Percentiles rank a stretch among this genome's conserved stretches.
Evolutionary conservation across 2,329 filamentous ascomycete species (phyloP).

Genomic region (Xylaria sp.): DNA sequence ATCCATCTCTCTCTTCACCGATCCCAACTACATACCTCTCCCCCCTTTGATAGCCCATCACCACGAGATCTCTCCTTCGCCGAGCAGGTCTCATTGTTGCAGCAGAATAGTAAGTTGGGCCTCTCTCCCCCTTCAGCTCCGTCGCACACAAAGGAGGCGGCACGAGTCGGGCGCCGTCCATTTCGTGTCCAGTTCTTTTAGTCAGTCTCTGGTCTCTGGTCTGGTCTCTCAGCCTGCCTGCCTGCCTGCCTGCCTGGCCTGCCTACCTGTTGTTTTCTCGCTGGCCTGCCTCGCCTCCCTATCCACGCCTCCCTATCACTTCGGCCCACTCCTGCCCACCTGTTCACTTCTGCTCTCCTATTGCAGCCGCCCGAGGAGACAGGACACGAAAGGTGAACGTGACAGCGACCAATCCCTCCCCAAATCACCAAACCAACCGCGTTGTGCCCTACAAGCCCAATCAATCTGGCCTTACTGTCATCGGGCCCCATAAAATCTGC

Average conservation of each 20-base stretch:
- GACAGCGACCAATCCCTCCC: conserved; percentile 19
- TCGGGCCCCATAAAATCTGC: conserved; percentile 21
- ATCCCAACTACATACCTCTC: conserved; percentile 37
- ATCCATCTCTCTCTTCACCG: conserved; percentile 36
- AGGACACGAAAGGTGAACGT: conserved; percentile 12
- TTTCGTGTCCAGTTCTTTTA: not conserved
- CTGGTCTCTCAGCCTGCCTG: not conserved
- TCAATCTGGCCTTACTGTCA: conserved; percentile 34
- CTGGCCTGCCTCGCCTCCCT: conserved; percentile 16
- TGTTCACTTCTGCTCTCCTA: conserved; percentile 33
- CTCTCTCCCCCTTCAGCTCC: not conserved
- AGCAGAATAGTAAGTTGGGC: conserved; percentile 36
- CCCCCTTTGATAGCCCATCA: conserved; percentile 37
- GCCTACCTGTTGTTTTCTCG: conserved; percentile 6
- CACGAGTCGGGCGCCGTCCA: not conserved
- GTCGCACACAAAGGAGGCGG: not conserved
- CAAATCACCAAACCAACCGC: conserved; percentile 22
- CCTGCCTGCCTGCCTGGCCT: conserved; percentile 1
- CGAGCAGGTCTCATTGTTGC: conserved; percentile 42
- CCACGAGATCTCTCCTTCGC: conserved; percentile 40
- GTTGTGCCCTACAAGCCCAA: conserved; percentile 23
- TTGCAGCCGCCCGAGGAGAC: conserved; percentile 35
- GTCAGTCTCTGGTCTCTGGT: too few relatives aligned
- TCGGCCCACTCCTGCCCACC: conserved; percentile 29
- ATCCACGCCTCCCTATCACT: not conserved